phyloP scores from a whole-genome alignment of 1,139 yeast species.

The Geotrichum phurueaensis region DNA sequence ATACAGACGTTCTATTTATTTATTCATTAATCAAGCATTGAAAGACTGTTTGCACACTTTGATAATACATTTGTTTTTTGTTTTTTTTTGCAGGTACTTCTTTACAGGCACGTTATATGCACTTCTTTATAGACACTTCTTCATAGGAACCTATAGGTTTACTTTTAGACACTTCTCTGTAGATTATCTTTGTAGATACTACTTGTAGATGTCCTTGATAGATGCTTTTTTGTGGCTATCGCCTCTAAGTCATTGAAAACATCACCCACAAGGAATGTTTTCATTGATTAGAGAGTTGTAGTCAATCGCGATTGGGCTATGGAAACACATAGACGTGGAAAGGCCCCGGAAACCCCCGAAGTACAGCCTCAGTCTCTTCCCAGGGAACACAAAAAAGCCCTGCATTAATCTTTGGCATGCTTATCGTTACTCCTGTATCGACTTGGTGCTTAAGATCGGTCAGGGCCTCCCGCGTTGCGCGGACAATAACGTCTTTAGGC shows the following conservation, averaged over 20 bases:
- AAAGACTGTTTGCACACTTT: background rate
- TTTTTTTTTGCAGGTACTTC: background rate
- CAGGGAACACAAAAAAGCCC: constrained; percentile 68
- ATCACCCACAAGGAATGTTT: background rate
- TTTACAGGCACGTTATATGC: background rate
- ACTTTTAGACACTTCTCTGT: background rate
- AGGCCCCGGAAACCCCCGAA: background rate
- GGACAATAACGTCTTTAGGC: constrained; percentile 39
- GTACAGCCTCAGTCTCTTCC: constrained; percentile 53
- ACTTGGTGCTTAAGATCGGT: constrained; percentile 43
- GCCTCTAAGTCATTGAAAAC: too few relatives aligned
- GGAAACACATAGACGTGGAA: background rate
- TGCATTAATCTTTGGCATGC: constrained; percentile 37
- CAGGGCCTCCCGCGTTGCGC: constrained; percentile 46
- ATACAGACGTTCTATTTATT: background rate
- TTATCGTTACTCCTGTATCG: constrained; percentile 39
- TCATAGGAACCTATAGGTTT: background rate
- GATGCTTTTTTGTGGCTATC: too few relatives aligned
- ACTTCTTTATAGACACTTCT: background rate
- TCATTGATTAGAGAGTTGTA: constrained; percentile 24
- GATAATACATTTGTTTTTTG: background rate
- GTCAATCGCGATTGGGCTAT: constrained; percentile 26
- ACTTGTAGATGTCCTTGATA: too few relatives aligned
- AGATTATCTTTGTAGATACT: background rate
- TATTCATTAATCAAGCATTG: background rate